Evolutionary conservation across 2,329 filamentous ascomycete genomes (phyloP).

Genomic region (Xylariomycetidae sp.): DNA sequence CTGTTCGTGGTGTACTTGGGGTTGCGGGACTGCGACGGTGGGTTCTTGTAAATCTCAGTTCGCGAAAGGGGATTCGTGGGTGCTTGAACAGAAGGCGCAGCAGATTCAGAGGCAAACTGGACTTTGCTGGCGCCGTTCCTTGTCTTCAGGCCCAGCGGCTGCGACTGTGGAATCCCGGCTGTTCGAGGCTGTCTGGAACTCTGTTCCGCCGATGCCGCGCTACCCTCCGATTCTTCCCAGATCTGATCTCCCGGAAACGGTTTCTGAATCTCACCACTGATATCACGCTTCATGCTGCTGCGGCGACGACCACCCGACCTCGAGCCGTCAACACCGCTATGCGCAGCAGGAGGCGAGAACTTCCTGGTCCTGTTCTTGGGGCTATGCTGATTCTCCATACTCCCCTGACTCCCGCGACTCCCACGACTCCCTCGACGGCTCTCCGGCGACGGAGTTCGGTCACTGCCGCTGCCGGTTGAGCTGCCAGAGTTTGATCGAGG

Average conservation of each 20-base stretch:
- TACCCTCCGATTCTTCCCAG: conserved; percentile 76
- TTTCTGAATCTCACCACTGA: conserved; percentile 60
- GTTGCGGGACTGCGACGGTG: conserved; percentile 76
- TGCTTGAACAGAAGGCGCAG: conserved; percentile 32
- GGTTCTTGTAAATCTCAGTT: conserved; percentile 77
- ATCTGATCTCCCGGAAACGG: conserved; percentile 74
- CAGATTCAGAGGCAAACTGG: conserved; percentile 43
- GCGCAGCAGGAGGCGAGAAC: conserved; percentile 36
- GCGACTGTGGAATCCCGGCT: conserved; percentile 30
- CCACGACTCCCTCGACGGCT: too few relatives aligned
- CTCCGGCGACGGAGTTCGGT: conserved; percentile 30
- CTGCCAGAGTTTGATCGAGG: conserved; percentile 46
- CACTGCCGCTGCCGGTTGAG: conserved; percentile 45
- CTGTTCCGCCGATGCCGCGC: conserved; percentile 23
- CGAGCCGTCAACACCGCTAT: conserved; percentile 29
- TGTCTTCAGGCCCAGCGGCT: conserved; percentile 50
- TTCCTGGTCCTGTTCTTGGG: conserved; percentile 28
- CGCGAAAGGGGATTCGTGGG: conserved; percentile 37
- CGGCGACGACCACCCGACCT: conserved; percentile 47
- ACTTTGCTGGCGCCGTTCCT: conserved; percentile 61
- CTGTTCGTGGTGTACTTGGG: conserved; percentile 70
- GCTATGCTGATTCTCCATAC: conserved; percentile 26
- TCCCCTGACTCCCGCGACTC: too few relatives aligned
- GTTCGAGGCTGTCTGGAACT: conserved; percentile 17
- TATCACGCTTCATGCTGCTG: conserved; percentile 62